Evolutionary conservation across 148 eudicot species (phyloP), one percentile per base, ranked within the genome.

Genomic region (Rhododendron kiyosumense): DNA sequence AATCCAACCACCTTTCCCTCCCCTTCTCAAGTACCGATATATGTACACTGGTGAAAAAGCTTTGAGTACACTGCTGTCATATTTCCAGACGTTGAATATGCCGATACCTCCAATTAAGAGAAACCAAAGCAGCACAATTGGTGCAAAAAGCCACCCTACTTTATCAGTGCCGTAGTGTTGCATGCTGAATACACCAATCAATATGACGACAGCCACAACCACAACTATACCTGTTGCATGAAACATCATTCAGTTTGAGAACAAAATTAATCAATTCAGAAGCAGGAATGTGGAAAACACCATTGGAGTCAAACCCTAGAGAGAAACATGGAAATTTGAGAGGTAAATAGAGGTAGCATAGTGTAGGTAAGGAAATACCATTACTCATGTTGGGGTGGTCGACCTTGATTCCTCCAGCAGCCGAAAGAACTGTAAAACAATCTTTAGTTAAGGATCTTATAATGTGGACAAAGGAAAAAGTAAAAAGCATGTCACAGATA

Each of bases 81-180:
- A 84, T 85, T 93, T 93, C 87, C 93, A 94, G 32, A 96, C 91
- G 89, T 96, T 96, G 91, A 87, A 95, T 59, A 93, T 90, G 78
- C 99, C 99, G 73, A 96, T 93, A 61, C 99, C 95, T 88, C 98
- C 99, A 85, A 96, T 95, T 86, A 95, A 84, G 63, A 96, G 91
- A 91, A 96, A 94, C 99, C 99, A 96, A 36, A 95, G 93, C 84
- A 96, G 89, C 41, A 96, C 98, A 61, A 96, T 88, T 34, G 99
- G 99, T 41, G 99, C 99, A 87, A 96, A 96, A 41, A 96, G 92
- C 98, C 98, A 96, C 79, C 99, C 98, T 83, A 96, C 99, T 90
- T 88, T 96, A 85, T 95, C 99, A 0, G 97, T 95, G 67, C 99
- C 99, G 86, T 92, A 96, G 84, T 94, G 99, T 86, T 96, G 99